Evolutionary conservation across 2,329 filamentous ascomycete species (phyloP).

Genomic region (Claviceps lovelessii): DNA sequence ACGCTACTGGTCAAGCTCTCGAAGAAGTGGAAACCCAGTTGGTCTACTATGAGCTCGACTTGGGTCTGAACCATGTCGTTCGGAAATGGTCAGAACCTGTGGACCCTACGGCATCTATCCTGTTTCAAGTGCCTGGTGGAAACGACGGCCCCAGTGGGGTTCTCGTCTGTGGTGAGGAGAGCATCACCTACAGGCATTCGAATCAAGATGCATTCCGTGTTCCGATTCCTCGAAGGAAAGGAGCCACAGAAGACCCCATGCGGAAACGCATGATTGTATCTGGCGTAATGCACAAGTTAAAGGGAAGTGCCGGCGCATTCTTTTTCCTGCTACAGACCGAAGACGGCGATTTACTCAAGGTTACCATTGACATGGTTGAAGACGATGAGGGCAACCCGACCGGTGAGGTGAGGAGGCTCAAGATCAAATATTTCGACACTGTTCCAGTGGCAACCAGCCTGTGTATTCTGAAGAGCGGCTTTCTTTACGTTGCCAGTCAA

Average conservation of each 20-base stretch:
- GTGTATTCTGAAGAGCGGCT: conserved; percentile 89
- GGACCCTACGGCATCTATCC: conserved; percentile 71
- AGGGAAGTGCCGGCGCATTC: conserved; percentile 68
- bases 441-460: conserved; percentile 77
- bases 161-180: conserved; percentile 86
- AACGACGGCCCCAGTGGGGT: conserved; percentile 90
- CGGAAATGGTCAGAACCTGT: conserved; percentile 93
- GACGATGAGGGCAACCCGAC: conserved; percentile 65
- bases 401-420: conserved; percentile 67
- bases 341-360: conserved; percentile 95
- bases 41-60: conserved; percentile 94
- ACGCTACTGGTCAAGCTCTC: conserved; percentile 70
- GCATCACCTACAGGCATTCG: conserved; percentile 91
- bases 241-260: conserved; percentile 80
- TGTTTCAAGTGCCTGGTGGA: conserved; percentile 92
- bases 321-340: conserved; percentile 95
- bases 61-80: conserved; percentile 93
- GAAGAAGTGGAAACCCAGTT: conserved; percentile 76
- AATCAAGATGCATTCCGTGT: conserved; percentile 84
- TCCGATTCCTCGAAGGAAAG: conserved; percentile 72
- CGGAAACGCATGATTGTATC: conserved; percentile 76
- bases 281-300: conserved; percentile 95
- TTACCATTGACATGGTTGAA: conserved; percentile 81
- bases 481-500: conserved; percentile 83
- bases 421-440: conserved; percentile 97